Evolutionary conservation across 495 filamentous ascomycete genomes (phyloP), one percentile per base, ranked within the genome.

Genomic region (Aspergillus sparsus): DNA sequence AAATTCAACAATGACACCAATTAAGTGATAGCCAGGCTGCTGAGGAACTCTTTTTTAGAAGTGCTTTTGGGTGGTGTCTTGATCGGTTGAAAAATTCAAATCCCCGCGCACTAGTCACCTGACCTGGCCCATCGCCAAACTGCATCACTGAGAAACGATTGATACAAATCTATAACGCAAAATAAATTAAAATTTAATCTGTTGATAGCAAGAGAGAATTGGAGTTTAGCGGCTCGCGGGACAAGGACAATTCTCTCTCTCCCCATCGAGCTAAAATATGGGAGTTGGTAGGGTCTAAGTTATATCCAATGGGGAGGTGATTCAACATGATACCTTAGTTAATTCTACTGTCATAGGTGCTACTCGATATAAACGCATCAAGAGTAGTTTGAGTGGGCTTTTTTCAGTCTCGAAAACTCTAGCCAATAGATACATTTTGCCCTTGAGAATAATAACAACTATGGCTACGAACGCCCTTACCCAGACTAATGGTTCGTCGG

Each of bases 101-200:
- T 16, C 49, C 49, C 49, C 27, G 21, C 49, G 21, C 4, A 34
- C 8, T 7, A 33, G 49, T 51, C 49, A 51, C 49, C 49, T 51
- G 49, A 51, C 49, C 21, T 11, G 21, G 21, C 10, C 21, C 21
- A 51, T 47, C 44, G 33, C 47, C 47, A 32, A 50, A 50, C 18
- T 2, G 16, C 44, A 8, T 9, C 16, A 5, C 13, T 46, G 16
- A 18, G 27, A 16, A 47, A 47, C 5, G 6, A 16, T 9, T 3
- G 18, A n/a, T 16, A 16, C 6, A 11, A 13, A 46, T 7, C 9
- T 18, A 15, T 47, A 42, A 42, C 5, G 9, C 12, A 42, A 41
- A 15, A 11, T 42, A 13, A 42, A 7, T 11, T 42, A 27, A 1
- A 27, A 27, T 27, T 27, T 27, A 27, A 27, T 27, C 21, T 27